Percentiles rank a stretch among this genome's conserved stretches.
These are phyloP conservation scores for Coniosporium apollinis DNA, from an alignment of 495 filamentous ascomycete species.

Conservation along the genomic window DNA sequence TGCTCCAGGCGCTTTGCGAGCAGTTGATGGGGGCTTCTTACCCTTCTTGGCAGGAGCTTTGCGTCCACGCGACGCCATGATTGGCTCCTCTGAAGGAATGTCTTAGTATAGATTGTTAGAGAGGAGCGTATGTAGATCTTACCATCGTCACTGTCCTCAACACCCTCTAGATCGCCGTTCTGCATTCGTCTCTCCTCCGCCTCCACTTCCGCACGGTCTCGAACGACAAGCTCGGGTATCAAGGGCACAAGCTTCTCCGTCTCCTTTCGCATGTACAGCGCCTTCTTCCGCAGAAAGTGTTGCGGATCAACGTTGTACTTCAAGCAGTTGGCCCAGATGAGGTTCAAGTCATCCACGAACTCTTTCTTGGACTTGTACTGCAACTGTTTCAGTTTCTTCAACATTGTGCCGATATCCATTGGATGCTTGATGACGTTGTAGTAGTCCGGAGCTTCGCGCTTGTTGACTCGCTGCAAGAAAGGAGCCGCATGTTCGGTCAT, in stretches of 20 bases:
- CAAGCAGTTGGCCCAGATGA: conserved; percentile 94
- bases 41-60: conserved; percentile 71
- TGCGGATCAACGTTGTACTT: conserved; percentile 83
- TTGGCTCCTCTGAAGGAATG: conserved; percentile 46
- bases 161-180: conserved; percentile 55
- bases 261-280: conserved; percentile 88
- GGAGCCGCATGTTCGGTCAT: conserved; percentile 91
- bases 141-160: conserved; percentile 79
- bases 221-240: conserved; percentile 81
- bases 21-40: conserved; percentile 55
- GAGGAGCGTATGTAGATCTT: conserved; percentile 5
- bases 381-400: conserved; percentile 83
- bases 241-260: conserved; percentile 88
- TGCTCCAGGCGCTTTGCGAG: conserved; percentile 49
- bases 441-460: conserved; percentile 93
- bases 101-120: conserved; percentile 5
- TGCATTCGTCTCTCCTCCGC: conserved; percentile 83
- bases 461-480: conserved; percentile 84
- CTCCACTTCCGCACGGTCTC: conserved; percentile 86
- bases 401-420: conserved; percentile 96
- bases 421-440: conserved; percentile 87
- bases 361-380: conserved; percentile 88
- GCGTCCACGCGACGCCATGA: conserved; percentile 89
- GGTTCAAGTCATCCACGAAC: conserved; percentile 79
- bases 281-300: conserved; percentile 82